Conservation (phyloP, 306 rosid genomes). For the cucumber (Cucumis sativus) region DNA sequence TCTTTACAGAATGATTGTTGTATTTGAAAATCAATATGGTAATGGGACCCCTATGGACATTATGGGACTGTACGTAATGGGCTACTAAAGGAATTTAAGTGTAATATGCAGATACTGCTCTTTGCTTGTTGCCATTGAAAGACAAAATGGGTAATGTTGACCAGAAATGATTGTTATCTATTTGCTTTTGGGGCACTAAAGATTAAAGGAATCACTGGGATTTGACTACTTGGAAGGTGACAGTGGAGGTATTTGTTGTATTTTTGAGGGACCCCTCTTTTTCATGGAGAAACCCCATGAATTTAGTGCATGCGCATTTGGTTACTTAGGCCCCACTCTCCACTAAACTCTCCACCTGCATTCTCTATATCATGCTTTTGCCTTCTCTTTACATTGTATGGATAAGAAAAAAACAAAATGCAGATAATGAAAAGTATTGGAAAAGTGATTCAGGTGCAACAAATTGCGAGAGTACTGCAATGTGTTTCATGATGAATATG, state of each 20-base stretch:
- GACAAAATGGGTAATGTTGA: slow-evolving; percentile 32
- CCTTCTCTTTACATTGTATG: slow-evolving; percentile 28
- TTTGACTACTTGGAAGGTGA: slow-evolving; percentile 35
- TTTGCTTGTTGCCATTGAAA: slow-evolving; percentile 22
- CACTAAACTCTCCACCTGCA: slow-evolving; percentile 14
- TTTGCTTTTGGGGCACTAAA: slow-evolving; percentile 34
- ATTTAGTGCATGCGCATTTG: slow-evolving; percentile 80
- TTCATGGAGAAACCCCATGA: slow-evolving; percentile 25
- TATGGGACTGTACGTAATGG: slow-evolving; percentile 28
- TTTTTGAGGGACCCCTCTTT: slow-evolving; percentile 40
- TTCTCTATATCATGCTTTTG: slow-evolving; percentile 28
- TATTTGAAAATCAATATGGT: slow-evolving; percentile 28
- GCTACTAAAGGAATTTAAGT: slow-evolving; percentile 32
- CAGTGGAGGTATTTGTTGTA: slow-evolving; percentile 63
- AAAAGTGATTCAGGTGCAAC: slow-evolving; percentile 1
- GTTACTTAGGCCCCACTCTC: slow-evolving; percentile 53
- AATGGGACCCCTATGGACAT: slow-evolving; percentile 20
- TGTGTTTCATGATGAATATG: slow-evolving; percentile 12
- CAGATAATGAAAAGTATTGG: slow-evolving; percentile 22
- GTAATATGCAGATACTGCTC: slow-evolving; percentile 20
- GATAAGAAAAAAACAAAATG: slow-evolving; percentile 12
- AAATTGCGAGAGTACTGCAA: not conserved
- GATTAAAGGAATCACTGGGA: slow-evolving; percentile 23
- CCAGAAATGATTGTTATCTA: slow-evolving; percentile 24
- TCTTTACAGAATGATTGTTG: slow-evolving; percentile 24